phyloP scores from a whole-genome alignment of 306 rosid species.

The Inga oerstediana region DNA sequence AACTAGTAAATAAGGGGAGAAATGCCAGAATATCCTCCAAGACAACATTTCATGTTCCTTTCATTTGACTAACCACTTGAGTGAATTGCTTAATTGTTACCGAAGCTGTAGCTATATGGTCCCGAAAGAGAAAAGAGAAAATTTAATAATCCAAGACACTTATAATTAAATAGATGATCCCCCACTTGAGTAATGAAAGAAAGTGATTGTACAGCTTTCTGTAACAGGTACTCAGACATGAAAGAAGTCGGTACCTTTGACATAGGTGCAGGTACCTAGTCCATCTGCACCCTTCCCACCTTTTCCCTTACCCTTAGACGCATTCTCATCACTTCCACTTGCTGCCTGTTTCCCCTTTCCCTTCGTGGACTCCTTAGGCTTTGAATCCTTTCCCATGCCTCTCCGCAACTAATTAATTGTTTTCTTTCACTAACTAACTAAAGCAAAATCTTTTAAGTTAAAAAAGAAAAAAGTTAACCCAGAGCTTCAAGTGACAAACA shows the following conservation, averaged over 20 bases:
- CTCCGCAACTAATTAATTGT: slow-evolving; percentile 22
- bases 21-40: no score
- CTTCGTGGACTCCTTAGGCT: slow-evolving; percentile 67
- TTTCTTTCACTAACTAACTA: slow-evolving; percentile 1
- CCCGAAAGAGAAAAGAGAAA: no score
- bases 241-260: slow-evolving; percentile 57
- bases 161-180: no score
- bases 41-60: no score
- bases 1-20: no score
- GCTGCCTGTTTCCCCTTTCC: slow-evolving; percentile 90
- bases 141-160: no score
- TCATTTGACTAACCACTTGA: no score
- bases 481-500: slow-evolving; percentile 11
- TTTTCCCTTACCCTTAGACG: slow-evolving; percentile 89
- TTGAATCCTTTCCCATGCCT: slow-evolving; percentile 87
- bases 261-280: slow-evolving; percentile 97
- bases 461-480: background rate
- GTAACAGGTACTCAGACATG: background rate
- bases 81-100: no score
- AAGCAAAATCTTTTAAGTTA: slow-evolving; percentile 15
- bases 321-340: slow-evolving; percentile 70
- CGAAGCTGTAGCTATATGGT: no score
- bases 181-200: background rate
- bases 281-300: slow-evolving; percentile 78
- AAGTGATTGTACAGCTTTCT: background rate